A percentile compares a stretch with the other conserved stretches of the same genome.
Conservation (phyloP, 2,329 filamentous ascomycete genomes). For the Xylaria hypoxylon region DNA sequence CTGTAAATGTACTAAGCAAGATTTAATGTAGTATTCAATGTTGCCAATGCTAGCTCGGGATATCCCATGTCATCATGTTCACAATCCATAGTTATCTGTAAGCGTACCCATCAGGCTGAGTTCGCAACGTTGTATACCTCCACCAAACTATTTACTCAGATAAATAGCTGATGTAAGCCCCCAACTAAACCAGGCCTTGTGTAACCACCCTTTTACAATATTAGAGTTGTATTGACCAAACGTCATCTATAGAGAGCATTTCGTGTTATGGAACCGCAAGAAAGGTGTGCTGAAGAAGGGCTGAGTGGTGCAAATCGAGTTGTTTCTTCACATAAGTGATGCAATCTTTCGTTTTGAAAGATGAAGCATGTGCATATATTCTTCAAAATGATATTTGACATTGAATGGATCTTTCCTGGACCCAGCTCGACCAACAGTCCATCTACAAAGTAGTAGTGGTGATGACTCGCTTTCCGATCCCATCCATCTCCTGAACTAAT, state of each 20-base stretch:
- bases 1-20: no score
- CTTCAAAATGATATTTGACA: conserved; percentile 35
- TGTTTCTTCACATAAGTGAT: conserved; percentile 1
- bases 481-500: conserved; percentile 28
- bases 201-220: conserved; percentile 7
- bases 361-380: conserved; percentile 38
- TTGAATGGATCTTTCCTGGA: conserved; percentile 14
- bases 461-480: conserved; percentile 5
- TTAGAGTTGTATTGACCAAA: not conserved
- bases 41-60: no score
- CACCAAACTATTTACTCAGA: not conserved
- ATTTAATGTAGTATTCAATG: no score
- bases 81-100: no score
- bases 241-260: not conserved
- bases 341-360: conserved; percentile 9
- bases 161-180: conserved; percentile 2
- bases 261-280: not conserved
- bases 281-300: not conserved
- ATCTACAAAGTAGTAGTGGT: not conserved
- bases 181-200: conserved; percentile 4
- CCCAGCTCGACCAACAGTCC: conserved; percentile 13
- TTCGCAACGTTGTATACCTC: no score
- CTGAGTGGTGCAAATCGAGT: not conserved
- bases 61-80: no score
- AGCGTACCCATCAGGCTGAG: no score